Conservation (phyloP, 495 filamentous ascomycete species). For the Talaromyces adpressus region DNA sequence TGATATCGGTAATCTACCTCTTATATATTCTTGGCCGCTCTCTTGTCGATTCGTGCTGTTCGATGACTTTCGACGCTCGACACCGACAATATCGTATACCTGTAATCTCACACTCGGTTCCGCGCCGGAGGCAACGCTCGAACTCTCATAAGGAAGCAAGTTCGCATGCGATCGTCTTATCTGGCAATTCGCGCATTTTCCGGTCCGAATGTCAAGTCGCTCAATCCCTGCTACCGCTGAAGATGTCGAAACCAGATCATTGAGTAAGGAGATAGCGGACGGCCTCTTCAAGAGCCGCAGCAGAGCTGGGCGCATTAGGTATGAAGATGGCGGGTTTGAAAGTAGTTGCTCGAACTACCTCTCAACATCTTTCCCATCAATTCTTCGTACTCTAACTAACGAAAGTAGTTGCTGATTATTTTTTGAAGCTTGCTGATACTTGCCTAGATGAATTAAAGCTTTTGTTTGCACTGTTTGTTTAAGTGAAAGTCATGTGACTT, state of each 20-base stretch:
- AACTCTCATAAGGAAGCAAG: neutral
- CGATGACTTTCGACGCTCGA: neutral
- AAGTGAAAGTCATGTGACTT: neutral
- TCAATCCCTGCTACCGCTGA: slow-evolving; percentile 26
- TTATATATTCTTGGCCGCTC: neutral
- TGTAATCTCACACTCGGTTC: neutral
- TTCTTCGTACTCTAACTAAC: neutral
- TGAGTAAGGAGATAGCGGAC: slow-evolving; percentile 41
- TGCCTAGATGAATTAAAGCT: neutral
- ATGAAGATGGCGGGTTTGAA: slow-evolving; percentile 10
- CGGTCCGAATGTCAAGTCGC: slow-evolving; percentile 21
- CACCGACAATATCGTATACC: slow-evolving; percentile 7
- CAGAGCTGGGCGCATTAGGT: slow-evolving; percentile 46
- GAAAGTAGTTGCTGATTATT: neutral
- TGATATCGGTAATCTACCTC: neutral
- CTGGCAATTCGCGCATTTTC: slow-evolving; percentile 26
- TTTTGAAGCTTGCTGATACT: neutral
- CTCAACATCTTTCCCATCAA: slow-evolving; percentile 2
- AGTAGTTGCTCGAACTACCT: neutral
- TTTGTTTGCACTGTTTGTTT: slow-evolving; percentile 8
- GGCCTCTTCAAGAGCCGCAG: slow-evolving; percentile 48
- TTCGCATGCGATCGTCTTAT: slow-evolving; percentile 9
- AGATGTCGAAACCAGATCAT: slow-evolving; percentile 28
- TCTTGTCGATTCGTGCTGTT: neutral
- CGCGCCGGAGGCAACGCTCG: neutral